Conservation (phyloP, 2,329 filamentous ascomycete species). For the Ophiostoma populinum region DNA sequence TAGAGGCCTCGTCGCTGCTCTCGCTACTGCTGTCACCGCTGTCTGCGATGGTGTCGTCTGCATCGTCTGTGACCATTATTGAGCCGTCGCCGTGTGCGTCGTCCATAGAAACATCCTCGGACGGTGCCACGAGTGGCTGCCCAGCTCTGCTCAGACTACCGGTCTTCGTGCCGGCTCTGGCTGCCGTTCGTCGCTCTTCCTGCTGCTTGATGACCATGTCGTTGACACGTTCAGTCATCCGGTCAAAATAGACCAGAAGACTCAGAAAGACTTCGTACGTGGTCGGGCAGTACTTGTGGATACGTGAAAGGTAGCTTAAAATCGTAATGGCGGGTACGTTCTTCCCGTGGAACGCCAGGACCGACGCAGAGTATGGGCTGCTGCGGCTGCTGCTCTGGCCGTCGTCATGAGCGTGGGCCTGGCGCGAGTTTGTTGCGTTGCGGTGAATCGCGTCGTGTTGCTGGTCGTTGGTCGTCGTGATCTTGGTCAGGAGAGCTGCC, state of each 20-base stretch:
- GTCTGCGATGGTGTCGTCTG: constrained; percentile 33
- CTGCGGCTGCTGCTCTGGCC: constrained; percentile 5
- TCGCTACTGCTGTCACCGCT: constrained; percentile 18
- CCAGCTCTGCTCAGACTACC: no score
- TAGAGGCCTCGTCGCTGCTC: constrained; percentile 10
- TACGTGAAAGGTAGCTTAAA: constrained; percentile 82
- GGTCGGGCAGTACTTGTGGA: constrained; percentile 97
- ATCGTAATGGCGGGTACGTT: constrained; percentile 97
- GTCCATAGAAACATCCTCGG: not conserved
- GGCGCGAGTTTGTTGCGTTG: constrained; percentile 40
- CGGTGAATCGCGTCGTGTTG: constrained; percentile 86
- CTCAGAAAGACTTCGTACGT: constrained; percentile 97
- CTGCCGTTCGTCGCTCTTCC: constrained; percentile 12
- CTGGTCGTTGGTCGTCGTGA: constrained; percentile 87
- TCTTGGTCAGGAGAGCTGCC: constrained; percentile 86
- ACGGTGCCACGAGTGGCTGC: not conserved
- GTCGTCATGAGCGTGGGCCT: constrained; percentile 24
- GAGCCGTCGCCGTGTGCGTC: constrained; percentile 17
- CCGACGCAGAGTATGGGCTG: constrained; percentile 41
- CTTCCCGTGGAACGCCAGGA: constrained; percentile 93
- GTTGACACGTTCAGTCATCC: constrained; percentile 95
- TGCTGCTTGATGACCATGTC: constrained; percentile 55
- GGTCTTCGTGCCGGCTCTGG: constrained; percentile 7
- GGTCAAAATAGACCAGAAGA: constrained; percentile 90
- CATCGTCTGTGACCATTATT: constrained; percentile 23